phyloP scores from a whole-genome alignment of 2,329 filamentous ascomycete species.

The Pseudogymnoascus sp. region DNA sequence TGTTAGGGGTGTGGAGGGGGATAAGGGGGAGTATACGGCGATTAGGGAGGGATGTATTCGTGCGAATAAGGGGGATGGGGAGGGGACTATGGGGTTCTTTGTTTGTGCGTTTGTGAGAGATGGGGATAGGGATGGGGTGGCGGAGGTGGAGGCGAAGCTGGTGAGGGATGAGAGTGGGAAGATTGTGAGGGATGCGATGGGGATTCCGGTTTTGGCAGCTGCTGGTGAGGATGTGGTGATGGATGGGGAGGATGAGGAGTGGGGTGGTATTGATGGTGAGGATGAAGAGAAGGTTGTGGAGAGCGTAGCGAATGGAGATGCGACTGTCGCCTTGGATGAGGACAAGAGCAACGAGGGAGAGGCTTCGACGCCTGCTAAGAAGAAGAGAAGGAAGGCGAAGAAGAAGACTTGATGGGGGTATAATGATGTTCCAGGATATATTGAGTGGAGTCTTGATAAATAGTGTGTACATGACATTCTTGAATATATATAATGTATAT shows the following conservation, averaged over 20 bases:
- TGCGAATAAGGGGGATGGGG: slow-evolving; percentile 69
- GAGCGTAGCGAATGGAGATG: not conserved
- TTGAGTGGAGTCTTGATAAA: not conserved
- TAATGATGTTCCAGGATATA: not conserved
- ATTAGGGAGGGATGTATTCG: slow-evolving; percentile 67
- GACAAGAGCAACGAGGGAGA: not conserved
- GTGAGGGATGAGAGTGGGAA: slow-evolving; percentile 44
- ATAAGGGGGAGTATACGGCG: not conserved
- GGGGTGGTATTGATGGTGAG: slow-evolving; percentile 10
- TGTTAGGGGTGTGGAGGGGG: slow-evolving; percentile 44
- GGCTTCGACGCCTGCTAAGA: not conserved
- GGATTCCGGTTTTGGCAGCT: slow-evolving; percentile 29
- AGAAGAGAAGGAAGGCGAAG: slow-evolving; percentile 7
- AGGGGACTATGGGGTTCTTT: slow-evolving; percentile 92
- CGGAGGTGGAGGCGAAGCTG: not conserved
- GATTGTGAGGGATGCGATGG: slow-evolving; percentile 36
- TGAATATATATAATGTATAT: not conserved
- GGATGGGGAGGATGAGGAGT: slow-evolving; percentile 12
- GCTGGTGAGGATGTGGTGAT: slow-evolving; percentile 14
- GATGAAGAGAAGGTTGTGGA: slow-evolving; percentile 9
- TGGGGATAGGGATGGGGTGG: not conserved
- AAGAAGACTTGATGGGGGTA: not conserved
- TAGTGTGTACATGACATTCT: not conserved
- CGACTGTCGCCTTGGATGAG: not conserved
- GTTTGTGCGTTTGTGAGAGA: slow-evolving; percentile 71